phyloP scores from a whole-genome alignment of 331 rosid species.

The Cydonia oblonga region DNA sequence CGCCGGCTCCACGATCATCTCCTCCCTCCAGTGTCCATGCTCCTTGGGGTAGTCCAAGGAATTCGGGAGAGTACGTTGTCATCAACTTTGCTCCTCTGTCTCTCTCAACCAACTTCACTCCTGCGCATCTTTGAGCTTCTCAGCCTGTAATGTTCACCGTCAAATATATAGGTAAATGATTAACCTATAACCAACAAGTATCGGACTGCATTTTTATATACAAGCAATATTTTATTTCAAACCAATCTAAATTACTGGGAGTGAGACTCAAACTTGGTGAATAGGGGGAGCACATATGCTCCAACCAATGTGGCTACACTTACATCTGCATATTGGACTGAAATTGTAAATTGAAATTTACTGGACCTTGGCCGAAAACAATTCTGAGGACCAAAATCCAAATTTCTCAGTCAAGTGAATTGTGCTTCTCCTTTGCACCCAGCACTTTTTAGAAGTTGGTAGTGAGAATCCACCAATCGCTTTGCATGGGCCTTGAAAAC shows the following conservation, averaged over 20 bases:
- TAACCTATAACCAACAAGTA: not conserved
- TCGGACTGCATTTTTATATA: not conserved
- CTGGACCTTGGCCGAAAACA: not conserved
- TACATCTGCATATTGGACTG: not conserved
- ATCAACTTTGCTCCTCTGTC: conserved; percentile 63
- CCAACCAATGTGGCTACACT: not conserved
- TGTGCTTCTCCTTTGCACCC: not conserved
- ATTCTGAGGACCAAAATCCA: not conserved
- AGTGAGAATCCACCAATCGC: conserved; percentile 44
- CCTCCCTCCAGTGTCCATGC: conserved; percentile 46
- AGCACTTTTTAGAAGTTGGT: conserved; percentile 37
- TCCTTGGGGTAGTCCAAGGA: conserved; percentile 36
- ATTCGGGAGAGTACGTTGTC: conserved; percentile 74
- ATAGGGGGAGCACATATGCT: not conserved
- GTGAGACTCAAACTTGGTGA: not conserved
- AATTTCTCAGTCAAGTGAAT: not conserved
- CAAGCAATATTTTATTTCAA: too few species aligned
- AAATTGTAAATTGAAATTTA: not conserved
- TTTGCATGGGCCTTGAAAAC: conserved; percentile 30
- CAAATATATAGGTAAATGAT: not conserved
- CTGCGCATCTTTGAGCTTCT: conserved; percentile 29
- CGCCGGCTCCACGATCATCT: conserved; percentile 38
- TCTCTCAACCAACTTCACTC: conserved; percentile 63
- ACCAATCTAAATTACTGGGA: too few species aligned
- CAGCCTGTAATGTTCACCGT: conserved; percentile 31